These are phyloP conservation scores for Gamsiella multidivaricata DNA, from an alignment of 192 early-diverging fungal species.

Conservation along the genomic window DNA sequence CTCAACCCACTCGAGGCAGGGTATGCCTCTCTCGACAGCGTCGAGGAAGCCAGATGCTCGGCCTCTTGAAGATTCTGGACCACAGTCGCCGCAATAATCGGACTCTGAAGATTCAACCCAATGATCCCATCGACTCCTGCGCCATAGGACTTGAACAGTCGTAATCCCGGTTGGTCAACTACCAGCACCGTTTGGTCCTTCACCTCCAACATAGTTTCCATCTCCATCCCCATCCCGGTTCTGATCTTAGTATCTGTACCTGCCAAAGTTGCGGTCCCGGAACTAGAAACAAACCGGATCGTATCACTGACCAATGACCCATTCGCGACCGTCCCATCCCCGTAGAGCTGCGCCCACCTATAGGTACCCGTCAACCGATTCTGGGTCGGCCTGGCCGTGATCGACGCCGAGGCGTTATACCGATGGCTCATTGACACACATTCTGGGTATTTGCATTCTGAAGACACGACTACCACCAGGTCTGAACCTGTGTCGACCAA, in stretches of 20 bases:
- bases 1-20: not conserved
- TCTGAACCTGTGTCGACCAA: constrained; percentile 44
- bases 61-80: constrained; percentile 24
- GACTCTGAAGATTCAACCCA: constrained; percentile 23
- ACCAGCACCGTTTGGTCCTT: constrained; percentile 26
- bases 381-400: not conserved
- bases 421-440: constrained; percentile 24
- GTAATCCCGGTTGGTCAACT: constrained; percentile 27
- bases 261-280: too few species aligned
- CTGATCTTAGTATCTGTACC: not conserved
- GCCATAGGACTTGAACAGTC: constrained; percentile 31
- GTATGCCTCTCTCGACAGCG: too few species aligned
- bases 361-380: constrained; percentile 10
- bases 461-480: constrained; percentile 31
- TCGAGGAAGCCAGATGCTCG: too few species aligned
- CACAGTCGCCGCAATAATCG: constrained; percentile 8
- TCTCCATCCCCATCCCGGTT: not conserved
- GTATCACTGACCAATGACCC: constrained; percentile 42
- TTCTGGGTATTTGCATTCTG: constrained; percentile 7
- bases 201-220: constrained; percentile 2
- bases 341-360: constrained; percentile 33
- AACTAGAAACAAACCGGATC: constrained; percentile 16
- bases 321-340: constrained; percentile 32
- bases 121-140: constrained; percentile 32
- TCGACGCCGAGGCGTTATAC: constrained; percentile 7